Evolutionary conservation across 1,139 yeast genomes (phyloP).

Genomic region (Suhomyces terraborum): DNA sequence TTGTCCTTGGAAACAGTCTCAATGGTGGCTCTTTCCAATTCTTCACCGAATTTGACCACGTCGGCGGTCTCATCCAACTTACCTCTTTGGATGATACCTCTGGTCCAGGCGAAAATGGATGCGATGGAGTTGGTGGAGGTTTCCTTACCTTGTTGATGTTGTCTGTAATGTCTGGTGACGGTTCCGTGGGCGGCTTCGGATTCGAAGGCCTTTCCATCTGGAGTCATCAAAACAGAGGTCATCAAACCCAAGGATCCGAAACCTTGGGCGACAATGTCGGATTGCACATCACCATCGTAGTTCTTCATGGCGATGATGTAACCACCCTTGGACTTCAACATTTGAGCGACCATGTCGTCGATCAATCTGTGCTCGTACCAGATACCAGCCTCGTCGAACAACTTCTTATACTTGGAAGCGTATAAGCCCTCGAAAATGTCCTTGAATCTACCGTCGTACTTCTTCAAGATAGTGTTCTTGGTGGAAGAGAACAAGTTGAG

Average conservation of each 20-base stretch:
- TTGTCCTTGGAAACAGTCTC: conserved; percentile 74
- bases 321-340: conserved; percentile 84
- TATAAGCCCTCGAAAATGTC: conserved; percentile 73
- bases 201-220: conserved; percentile 82
- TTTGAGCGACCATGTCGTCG: conserved; percentile 89
- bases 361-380: conserved; percentile 82
- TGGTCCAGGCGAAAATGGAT: conserved; percentile 83
- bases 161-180: conserved; percentile 84
- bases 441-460: conserved; percentile 80
- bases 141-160: conserved; percentile 80
- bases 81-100: conserved; percentile 82
- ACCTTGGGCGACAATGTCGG: conserved; percentile 85
- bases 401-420: conserved; percentile 54
- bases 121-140: conserved; percentile 86
- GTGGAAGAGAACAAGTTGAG: conserved; percentile 72
- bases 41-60: conserved; percentile 66
- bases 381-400: conserved; percentile 67
- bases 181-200: conserved; percentile 89
- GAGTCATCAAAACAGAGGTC: conserved; percentile 84
- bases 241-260: conserved; percentile 81
- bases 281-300: conserved; percentile 85
- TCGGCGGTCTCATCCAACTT: conserved; percentile 71
- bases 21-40: conserved; percentile 66
- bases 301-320: conserved; percentile 81
- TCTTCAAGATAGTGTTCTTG: conserved; percentile 78